Percentiles rank a stretch among this genome's conserved stretches.
Conservation (phyloP, 2,329 filamentous ascomycete species). For the Colletotrichum destructivum region DNA sequence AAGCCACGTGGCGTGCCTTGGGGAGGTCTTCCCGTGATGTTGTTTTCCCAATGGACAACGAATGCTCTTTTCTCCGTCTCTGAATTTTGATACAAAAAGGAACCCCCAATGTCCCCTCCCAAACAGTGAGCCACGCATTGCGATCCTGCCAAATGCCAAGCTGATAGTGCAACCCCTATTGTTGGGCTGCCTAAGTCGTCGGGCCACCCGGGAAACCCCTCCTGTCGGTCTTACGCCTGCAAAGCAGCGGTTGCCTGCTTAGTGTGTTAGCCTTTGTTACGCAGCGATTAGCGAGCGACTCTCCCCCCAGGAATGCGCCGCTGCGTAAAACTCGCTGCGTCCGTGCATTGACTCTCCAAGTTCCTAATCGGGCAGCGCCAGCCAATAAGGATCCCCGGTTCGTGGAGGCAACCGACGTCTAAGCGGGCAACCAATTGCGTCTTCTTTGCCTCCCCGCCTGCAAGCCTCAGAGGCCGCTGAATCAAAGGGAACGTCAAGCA, state of each 20-base stretch:
- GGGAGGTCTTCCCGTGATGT: neutral
- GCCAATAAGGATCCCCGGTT: neutral
- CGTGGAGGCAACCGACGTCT: slow-evolving; percentile 15
- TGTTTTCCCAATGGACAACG: neutral
- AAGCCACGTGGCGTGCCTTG: neutral
- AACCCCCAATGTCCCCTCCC: no score
- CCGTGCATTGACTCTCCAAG: neutral
- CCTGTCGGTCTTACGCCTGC: no score
- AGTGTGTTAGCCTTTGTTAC: no score
- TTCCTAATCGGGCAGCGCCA: neutral
- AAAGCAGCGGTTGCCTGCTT: no score
- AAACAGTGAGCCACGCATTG: neutral
- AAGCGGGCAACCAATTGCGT: slow-evolving; percentile 2
- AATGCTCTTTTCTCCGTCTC: no score
- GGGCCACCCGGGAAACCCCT: neutral
- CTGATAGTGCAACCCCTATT: neutral
- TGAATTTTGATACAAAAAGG: no score
- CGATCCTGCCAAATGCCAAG: neutral
- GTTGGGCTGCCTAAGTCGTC: neutral
- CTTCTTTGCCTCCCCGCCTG: neutral
- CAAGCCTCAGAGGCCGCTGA: neutral
- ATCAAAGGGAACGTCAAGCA: neutral
- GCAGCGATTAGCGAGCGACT: neutral
- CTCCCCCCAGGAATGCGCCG: slow-evolving; percentile 26
- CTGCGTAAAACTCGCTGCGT: slow-evolving; percentile 31